A percentile compares a stretch with the other conserved stretches of the same genome.
phyloP scores from a whole-genome alignment of 306 rosid genomes.

The Sophora flavescens region DNA sequence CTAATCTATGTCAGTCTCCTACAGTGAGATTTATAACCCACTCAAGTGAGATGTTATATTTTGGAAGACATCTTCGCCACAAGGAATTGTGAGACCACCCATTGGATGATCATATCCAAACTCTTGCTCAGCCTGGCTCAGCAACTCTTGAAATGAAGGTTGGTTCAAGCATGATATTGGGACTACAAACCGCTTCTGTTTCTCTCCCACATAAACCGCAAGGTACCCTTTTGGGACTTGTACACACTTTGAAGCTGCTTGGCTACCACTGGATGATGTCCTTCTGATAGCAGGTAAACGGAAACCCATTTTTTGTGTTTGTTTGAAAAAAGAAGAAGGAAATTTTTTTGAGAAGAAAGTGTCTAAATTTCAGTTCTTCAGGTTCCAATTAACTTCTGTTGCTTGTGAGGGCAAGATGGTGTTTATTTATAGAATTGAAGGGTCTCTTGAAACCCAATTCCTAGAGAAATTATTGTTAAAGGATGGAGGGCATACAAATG shows the following conservation, averaged over 20 bases:
- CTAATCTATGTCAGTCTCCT: slow-evolving; percentile 21
- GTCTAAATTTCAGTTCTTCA: neutral
- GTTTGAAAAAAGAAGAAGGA: neutral
- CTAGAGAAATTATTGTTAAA: neutral
- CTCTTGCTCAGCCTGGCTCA: slow-evolving; percentile 48
- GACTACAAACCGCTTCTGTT: slow-evolving; percentile 54
- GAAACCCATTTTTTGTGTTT: slow-evolving; percentile 44
- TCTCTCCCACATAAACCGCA: slow-evolving; percentile 61
- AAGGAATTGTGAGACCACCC: slow-evolving; percentile 62
- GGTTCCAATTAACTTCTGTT: slow-evolving; percentile 23
- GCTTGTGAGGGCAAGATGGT: neutral
- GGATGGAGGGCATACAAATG: neutral
- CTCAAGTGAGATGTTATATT: slow-evolving; percentile 42
- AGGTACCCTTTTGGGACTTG: slow-evolving; percentile 59
- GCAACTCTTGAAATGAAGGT: slow-evolving; percentile 52
- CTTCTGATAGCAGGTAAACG: slow-evolving; percentile 43
- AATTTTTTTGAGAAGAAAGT: neutral
- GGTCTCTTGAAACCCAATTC: neutral
- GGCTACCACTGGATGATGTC: slow-evolving; percentile 20
- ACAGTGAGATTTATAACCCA: neutral
- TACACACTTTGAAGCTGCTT: slow-evolving; percentile 37
- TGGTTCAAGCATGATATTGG: slow-evolving; percentile 58
- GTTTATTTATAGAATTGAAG: slow-evolving; percentile 32
- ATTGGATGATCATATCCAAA: slow-evolving; percentile 60
- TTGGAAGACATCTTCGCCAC: slow-evolving; percentile 45